Evolutionary conservation across 2,329 filamentous ascomycete genomes (phyloP), one percentile per base, ranked within the genome.

Genomic region (Aureobasidium sp.): DNA sequence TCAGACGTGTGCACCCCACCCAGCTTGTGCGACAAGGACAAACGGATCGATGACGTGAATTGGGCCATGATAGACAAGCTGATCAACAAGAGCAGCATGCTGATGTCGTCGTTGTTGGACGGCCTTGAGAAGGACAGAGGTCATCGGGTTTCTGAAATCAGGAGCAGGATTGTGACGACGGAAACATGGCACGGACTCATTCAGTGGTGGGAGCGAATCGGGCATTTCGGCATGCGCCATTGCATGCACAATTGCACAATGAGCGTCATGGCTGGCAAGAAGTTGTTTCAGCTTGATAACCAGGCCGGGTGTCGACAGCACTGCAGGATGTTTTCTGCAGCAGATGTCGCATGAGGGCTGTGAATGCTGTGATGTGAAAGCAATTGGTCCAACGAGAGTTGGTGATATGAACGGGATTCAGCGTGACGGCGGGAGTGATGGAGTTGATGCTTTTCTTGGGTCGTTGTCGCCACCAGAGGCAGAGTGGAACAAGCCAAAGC

Each of bases 211-310:
- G 21, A 46, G 31, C 53, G 21, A 46, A 57, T 57, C 53, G 53
- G 53, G 53, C n/a, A 27, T 46, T 57, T 46, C 37, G 33, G 13
- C 27, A 27, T 57, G 53, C 53, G 40, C 53, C 53, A 25, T n/a
- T 46, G 27, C 37, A 57, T 57, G 53, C 40, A 57, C 40, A 27
- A 46, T 37, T 57, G 53, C 40, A 57, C 40, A 27, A 46, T 37
- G 27, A 57, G 23, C 27, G 29, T 45, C 33, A 54, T 54, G 51
- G 51, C 53, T 45, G 29, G n/a, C 21, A 57, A 45, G 40, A 29
- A 46, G 13, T 42, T 57, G 53, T 57, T 57, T 57, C 53, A 54
- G 25, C 17, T 54, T 54, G 37, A 54, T 31, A 17, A 19, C 43
- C 25, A 54, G 35, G 37, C 37, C 51, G 51, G 27, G n/a, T 8